Evolutionary conservation across 2,329 filamentous ascomycete genomes (phyloP).

Genomic region (Aureobasidium sp.): DNA sequence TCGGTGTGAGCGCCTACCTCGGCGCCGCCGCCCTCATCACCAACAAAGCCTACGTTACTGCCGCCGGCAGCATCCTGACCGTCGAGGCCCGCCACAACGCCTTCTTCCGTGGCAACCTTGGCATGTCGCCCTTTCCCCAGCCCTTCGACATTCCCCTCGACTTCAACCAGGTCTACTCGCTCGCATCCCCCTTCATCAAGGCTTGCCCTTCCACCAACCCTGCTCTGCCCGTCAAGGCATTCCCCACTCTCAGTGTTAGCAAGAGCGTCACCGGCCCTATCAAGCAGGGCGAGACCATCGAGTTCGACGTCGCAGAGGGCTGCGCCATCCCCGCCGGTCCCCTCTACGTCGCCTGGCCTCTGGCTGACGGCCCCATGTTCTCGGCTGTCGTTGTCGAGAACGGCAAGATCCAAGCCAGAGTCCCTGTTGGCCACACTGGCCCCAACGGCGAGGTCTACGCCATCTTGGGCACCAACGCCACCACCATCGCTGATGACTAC

Average conservation of each 20-base stretch:
- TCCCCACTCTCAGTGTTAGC: constrained; percentile 17
- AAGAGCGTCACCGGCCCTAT: neutral
- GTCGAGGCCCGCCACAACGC: constrained; percentile 58
- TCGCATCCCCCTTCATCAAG: constrained; percentile 55
- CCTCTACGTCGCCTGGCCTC: constrained; percentile 21
- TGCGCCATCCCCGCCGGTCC: constrained; percentile 17
- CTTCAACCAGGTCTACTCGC: constrained; percentile 53
- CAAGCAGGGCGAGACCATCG: constrained; percentile 15
- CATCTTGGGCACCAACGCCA: constrained; percentile 18
- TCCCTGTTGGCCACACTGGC: constrained; percentile 15
- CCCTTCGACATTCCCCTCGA: constrained; percentile 53
- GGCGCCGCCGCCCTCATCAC: constrained; percentile 52
- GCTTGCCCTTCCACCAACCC: constrained; percentile 48
- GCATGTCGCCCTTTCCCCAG: constrained; percentile 46
- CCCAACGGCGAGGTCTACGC: constrained; percentile 21
- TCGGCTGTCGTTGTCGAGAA: constrained; percentile 13
- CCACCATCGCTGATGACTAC: constrained; percentile 20
- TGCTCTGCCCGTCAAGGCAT: constrained; percentile 48
- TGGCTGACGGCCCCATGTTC: constrained; percentile 18
- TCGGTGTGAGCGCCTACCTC: constrained; percentile 53
- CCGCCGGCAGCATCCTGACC: constrained; percentile 54
- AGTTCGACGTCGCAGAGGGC: constrained; percentile 16
- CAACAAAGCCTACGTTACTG: constrained; percentile 50
- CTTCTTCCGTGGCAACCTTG: constrained; percentile 42
- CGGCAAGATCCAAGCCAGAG: neutral